Percentiles rank a stretch among this genome's conserved stretches.
phyloP scores from a whole-genome alignment of 192 early-diverging fungal species.

The Glomus cerebriforme region DNA sequence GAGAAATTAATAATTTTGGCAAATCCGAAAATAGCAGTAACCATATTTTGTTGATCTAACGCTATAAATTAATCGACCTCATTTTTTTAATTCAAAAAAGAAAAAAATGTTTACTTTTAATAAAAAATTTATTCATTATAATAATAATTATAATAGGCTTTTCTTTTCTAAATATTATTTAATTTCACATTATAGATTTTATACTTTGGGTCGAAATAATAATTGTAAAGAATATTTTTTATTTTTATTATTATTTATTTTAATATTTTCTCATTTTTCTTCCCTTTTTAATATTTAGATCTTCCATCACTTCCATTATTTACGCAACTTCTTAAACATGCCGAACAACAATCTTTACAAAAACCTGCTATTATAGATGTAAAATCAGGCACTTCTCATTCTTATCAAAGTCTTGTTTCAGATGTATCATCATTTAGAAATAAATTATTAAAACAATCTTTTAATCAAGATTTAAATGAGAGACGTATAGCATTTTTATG shows the following conservation, averaged over 20 bases:
- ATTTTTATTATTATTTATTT: not conserved
- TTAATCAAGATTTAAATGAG: slow-evolving; percentile 35
- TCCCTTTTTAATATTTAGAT: not conserved
- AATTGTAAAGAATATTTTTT: not conserved
- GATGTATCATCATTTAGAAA: slow-evolving; percentile 35
- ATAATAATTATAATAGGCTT: not conserved
- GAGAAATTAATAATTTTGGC: too few species aligned
- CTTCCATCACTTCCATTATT: slow-evolving; percentile 44
- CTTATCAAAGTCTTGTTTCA: slow-evolving; percentile 39
- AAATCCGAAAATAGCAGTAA: too few species aligned
- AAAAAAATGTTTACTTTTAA: too few species aligned
- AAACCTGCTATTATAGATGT: slow-evolving; percentile 41
- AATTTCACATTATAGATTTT: not conserved
- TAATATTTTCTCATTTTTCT: not conserved
- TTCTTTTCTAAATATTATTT: not conserved
- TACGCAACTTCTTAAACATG: slow-evolving; percentile 35
- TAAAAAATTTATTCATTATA: not conserved
- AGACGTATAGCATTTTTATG: slow-evolving; percentile 44
- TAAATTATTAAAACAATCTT: slow-evolving; percentile 26
- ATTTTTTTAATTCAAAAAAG: too few species aligned
- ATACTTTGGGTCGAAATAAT: not conserved
- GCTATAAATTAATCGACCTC: too few species aligned
- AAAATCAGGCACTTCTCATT: slow-evolving; percentile 16
- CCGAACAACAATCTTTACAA: not conserved
- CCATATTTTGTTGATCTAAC: too few species aligned